Evolutionary conservation across 2,329 filamentous ascomycete genomes (phyloP), one percentile per base, ranked within the genome.

Genomic region (Fusarium papillatum): DNA sequence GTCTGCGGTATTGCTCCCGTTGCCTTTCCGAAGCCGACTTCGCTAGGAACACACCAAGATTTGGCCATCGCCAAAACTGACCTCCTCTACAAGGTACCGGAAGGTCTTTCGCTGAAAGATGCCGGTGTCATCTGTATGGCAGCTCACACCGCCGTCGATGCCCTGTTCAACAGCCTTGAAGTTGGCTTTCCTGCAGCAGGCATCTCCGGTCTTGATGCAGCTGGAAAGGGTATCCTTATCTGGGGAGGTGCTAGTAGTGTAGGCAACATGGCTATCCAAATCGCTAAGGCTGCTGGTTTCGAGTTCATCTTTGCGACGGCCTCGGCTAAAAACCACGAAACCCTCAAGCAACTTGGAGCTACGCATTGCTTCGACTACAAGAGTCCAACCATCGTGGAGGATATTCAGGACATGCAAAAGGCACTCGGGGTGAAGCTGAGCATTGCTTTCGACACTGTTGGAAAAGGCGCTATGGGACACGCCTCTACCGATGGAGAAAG

Each of bases 221-320:
- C 16, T 1, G 43, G 63, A 2, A 22, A 29, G 14, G 67, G 71
- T 0, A 64, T 73, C 8, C 29, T 73, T 4, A 50, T 74, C 1
- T 74, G 72, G 72, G 72, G 72, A 11, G 72, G 72, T 2, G 68
- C 72, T 0, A 53, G 60, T 0, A 29, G 31, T 2, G 72, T 74
- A 1, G 72, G 72, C 0, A 64, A 72, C 7, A 72, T 69, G 13
- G 69, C 72, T 4, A 34, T 72, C 0, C 72, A 74, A 13, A 19
- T 74, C 0, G 61, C 72, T 7, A 72, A 72, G 29, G 72, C 55
- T 16, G 69, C 64, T 7, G 72, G 72, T 1, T 63, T 74, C 17
- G 17, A n/a, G 3, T 60, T 72, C 2, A 69, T 74, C 1, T 43
- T 75, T 14, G 63, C 55, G 0, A 74, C 72, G 2, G 72, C 72